A percentile compares a stretch with the other conserved stretches of the same genome.
phyloP scores from a whole-genome alignment of 2,329 filamentous ascomycete species.

The Endothia cerciana region DNA sequence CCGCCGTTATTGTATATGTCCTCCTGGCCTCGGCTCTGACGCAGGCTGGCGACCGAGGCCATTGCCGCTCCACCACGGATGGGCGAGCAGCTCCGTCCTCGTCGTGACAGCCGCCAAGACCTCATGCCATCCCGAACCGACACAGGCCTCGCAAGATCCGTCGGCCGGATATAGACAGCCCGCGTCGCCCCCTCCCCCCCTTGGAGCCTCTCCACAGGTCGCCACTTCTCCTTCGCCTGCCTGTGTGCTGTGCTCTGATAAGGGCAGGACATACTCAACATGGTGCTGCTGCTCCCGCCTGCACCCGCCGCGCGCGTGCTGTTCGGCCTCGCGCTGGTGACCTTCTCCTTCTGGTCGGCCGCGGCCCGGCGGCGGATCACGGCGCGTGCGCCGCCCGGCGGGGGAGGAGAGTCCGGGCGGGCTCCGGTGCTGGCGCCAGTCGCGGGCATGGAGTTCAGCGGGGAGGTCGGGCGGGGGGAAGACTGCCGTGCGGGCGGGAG shows the following conservation, averaged over 20 bases:
- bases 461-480: slow-evolving; percentile 64
- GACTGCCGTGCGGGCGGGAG: slow-evolving; percentile 47
- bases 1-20: slow-evolving; percentile 33
- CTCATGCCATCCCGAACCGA: no score
- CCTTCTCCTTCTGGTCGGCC: slow-evolving; percentile 95
- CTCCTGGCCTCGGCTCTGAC: not conserved
- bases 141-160: no score
- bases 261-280: slow-evolving; percentile 72
- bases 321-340: slow-evolving; percentile 89
- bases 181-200: no score
- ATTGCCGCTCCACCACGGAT: not conserved
- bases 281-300: slow-evolving; percentile 94
- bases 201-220: not conserved
- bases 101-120: no score
- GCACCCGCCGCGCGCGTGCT: slow-evolving; percentile 93
- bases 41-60: not conserved
- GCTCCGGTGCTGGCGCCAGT: slow-evolving; percentile 68
- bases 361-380: slow-evolving; percentile 94
- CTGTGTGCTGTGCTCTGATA: not conserved
- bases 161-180: no score
- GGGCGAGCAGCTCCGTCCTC: no score
- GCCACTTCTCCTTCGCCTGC: not conserved
- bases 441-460: slow-evolving; percentile 57
- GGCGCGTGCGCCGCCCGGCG: slow-evolving; percentile 91
- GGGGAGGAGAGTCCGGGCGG: slow-evolving; percentile 83